A percentile compares a stretch with the other conserved stretches of the same genome.
phyloP scores from a whole-genome alignment of 1,284 basidiomycete genomes.

The Melampsora abietis-canadensis region DNA sequence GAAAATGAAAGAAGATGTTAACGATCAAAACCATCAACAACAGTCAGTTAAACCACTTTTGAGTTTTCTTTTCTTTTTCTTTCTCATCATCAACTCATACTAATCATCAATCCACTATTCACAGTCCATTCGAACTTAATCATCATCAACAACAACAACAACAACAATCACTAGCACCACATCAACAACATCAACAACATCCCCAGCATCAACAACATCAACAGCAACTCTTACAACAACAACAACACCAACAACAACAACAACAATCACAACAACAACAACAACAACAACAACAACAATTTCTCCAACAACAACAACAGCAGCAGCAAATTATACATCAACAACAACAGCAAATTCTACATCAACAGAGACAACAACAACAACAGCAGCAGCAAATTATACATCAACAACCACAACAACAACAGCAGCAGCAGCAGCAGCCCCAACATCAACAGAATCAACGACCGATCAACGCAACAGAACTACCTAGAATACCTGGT shows the following conservation, averaged over 20 bases:
- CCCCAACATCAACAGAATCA: slow-evolving; percentile 64
- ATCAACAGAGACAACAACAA: slow-evolving; percentile 51
- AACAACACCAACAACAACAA: slow-evolving; percentile 3
- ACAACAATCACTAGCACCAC: slow-evolving; percentile 46
- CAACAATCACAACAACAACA: slow-evolving; percentile 45
- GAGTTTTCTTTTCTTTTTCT: too few relatives aligned
- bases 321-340: slow-evolving; percentile 49
- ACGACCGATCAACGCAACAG: slow-evolving; percentile 63
- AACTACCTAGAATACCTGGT: slow-evolving; percentile 47
- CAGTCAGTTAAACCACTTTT: too few relatives aligned
- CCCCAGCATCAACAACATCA: slow-evolving; percentile 31
- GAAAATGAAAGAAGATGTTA: too few relatives aligned
- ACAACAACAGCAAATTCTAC: slow-evolving; percentile 51
- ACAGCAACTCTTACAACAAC: background rate
- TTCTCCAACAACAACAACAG: slow-evolving; percentile 53
- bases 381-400: slow-evolving; percentile 50
- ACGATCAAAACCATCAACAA: too few relatives aligned
- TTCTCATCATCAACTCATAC: too few relatives aligned
- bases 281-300: slow-evolving; percentile 47
- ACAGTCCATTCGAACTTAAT: background rate
- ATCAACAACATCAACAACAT: slow-evolving; percentile 47
- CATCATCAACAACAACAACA: slow-evolving; percentile 43
- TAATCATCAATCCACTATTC: too few relatives aligned
- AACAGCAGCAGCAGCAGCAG: slow-evolving; percentile 60
- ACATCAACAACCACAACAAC: slow-evolving; percentile 45